These are phyloP conservation scores for Fusarium mangiferae DNA, from an alignment of 2,329 filamentous ascomycete genomes.

Conservation along the genomic window DNA sequence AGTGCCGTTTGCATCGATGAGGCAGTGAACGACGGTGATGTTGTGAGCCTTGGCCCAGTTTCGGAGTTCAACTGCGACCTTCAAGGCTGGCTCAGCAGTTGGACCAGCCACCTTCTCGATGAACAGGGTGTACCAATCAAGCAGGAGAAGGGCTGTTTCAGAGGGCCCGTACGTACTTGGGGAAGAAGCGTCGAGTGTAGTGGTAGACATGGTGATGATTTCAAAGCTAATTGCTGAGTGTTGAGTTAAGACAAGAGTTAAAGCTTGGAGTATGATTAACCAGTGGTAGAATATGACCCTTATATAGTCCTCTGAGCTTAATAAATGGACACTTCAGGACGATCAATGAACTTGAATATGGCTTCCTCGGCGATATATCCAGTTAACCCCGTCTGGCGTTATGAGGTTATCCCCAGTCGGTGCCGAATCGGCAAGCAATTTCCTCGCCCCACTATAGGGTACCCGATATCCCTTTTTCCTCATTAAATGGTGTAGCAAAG, in stretches of 20 bases:
- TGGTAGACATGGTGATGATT: neutral
- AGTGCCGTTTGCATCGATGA: neutral
- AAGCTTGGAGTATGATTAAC: too few species aligned
- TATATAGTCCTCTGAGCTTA: too few species aligned
- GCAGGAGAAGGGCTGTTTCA: neutral
- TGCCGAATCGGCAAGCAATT: neutral
- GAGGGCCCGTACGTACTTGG: neutral
- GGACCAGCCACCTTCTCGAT: neutral
- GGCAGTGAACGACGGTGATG: conserved; percentile 3
- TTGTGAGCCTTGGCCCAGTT: conserved; percentile 3
- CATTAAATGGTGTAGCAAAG: neutral
- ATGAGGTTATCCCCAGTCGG: conserved; percentile 9
- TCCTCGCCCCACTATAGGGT: neutral
- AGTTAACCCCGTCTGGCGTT: neutral
- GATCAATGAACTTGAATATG: too few species aligned
- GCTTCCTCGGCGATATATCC: too few species aligned
- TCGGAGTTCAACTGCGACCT: neutral
- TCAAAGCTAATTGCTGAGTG: neutral
- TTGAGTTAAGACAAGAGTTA: neutral
- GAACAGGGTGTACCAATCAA: conserved; percentile 7
- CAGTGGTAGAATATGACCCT: too few species aligned
- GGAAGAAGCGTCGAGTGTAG: neutral
- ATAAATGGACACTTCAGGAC: too few species aligned
- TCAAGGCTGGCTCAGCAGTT: neutral
- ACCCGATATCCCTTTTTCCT: neutral